phyloP scores from a whole-genome alignment of 78 protist genomes.

The Speleostelium caveatum region DNA sequence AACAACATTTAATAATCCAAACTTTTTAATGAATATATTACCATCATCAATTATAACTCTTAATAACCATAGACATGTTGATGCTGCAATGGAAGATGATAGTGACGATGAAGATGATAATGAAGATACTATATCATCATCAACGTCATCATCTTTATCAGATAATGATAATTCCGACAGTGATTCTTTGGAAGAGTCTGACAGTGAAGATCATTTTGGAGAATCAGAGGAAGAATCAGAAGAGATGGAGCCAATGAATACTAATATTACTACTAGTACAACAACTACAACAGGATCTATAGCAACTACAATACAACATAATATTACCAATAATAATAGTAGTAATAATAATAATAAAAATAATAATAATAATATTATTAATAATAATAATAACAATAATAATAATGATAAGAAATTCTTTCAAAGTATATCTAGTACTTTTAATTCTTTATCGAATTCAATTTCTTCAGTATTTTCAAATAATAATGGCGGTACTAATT shows the following conservation, averaged over 20 bases:
- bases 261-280: no score
- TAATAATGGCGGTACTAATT: neutral
- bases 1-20: no score
- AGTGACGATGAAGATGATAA: neutral
- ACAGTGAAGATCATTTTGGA: constrained; percentile 17
- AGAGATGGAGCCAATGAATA: neutral
- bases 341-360: neutral
- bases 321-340: neutral
- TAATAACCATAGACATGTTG: neutral
- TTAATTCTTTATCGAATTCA: neutral
- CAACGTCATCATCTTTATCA: constrained; percentile 8
- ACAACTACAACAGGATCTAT: neutral
- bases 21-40: no score
- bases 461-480: neutral
- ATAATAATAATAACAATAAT: constrained; percentile 10
- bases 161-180: neutral
- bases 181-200: constrained; percentile 11
- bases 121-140: neutral
- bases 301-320: neutral
- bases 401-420: neutral
- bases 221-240: neutral
- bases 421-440: no score
- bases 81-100: neutral
- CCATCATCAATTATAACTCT: no score
- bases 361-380: neutral